Evolutionary conservation across 768 basidiomycete species (phyloP), one percentile per base, ranked within the genome.

Genomic region (Lepiota brunneoincarnata): DNA sequence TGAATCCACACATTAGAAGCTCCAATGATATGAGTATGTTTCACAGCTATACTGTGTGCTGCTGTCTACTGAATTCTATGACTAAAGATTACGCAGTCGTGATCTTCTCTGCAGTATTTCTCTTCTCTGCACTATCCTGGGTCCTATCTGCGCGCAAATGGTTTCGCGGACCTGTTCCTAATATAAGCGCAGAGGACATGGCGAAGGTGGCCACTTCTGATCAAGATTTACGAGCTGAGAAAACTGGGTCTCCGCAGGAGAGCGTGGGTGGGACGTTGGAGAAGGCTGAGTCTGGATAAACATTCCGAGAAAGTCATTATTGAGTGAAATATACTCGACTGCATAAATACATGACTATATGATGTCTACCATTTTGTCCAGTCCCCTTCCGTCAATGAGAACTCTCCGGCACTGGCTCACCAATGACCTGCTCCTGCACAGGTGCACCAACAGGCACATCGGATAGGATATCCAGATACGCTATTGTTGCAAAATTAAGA

Each of bases 91-190:
- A 87, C 61, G 75, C 85, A 1, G 78, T 86, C 24, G 83, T 87
- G 11, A 79, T 88, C 52, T 77, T 88, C 62, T 73, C 77, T 72
- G 71, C 70, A 1, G 84, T 89, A 4, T 86, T 88, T 64, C 62
- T 85, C 14, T 86, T 87, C 59, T 83, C 87, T 0, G 68, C 80
- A 1, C 50, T 75, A 3, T 86, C 82, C 5, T 89, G 87, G 87
- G 64, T 83, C 5, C 28, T 83, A 3, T 87, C 86, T 20, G 87
- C 87, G 1, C 79, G 69, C 34, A 80, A 83, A 54, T 89, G 87
- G 87, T 89, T 89, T 70, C 75, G 68, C 20, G 87, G 87, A 0
- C 87, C 87, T 15, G 72, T 88, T 45, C 67, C 70, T 58, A 88
- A 76, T 49, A 64, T 81, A 11, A 70, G 75, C 40, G 69, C 69